Evolutionary conservation across 2,329 filamentous ascomycete species (phyloP).

Genomic region (Alternaria gansuensis): DNA sequence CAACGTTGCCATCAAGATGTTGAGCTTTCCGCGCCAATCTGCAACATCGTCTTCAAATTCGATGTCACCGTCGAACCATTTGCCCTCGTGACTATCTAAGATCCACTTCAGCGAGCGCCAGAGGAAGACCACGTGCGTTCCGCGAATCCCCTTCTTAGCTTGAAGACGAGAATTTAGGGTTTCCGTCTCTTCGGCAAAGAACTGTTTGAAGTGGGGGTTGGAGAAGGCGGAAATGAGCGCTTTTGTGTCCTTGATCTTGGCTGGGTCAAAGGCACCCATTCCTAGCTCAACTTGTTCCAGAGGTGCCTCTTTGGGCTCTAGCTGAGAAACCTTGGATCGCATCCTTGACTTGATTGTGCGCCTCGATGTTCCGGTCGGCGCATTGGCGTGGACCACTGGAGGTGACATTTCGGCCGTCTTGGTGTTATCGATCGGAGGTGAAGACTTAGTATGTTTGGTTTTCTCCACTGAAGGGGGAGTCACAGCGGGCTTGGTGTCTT

Average conservation of each 20-base stretch:
- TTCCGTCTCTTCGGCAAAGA: background rate
- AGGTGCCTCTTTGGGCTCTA: background rate
- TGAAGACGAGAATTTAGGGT: background rate
- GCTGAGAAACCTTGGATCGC: background rate
- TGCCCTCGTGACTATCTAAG: background rate
- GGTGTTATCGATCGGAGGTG: too few relatives aligned
- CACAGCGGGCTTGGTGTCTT: too few relatives aligned
- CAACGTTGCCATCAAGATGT: background rate
- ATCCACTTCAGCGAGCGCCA: background rate
- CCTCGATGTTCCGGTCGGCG: background rate
- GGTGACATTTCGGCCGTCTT: background rate
- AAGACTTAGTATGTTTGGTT: background rate
- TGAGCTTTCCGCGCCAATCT: slow-evolving; percentile 2
- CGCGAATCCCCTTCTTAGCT: background rate
- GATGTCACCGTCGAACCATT: background rate
- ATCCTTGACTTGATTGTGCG: background rate
- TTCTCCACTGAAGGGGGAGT: background rate
- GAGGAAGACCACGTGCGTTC: background rate
- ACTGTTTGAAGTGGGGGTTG: background rate
- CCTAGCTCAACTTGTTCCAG: background rate
- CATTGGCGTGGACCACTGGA: background rate
- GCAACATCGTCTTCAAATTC: slow-evolving; percentile 2
- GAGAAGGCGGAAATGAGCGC: background rate
- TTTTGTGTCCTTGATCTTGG: background rate
- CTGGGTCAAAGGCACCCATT: background rate